Percentiles rank a stretch among this genome's conserved stretches.
Evolutionary conservation across 331 rosid species (phyloP).

Genomic region (Malus hybrid): DNA sequence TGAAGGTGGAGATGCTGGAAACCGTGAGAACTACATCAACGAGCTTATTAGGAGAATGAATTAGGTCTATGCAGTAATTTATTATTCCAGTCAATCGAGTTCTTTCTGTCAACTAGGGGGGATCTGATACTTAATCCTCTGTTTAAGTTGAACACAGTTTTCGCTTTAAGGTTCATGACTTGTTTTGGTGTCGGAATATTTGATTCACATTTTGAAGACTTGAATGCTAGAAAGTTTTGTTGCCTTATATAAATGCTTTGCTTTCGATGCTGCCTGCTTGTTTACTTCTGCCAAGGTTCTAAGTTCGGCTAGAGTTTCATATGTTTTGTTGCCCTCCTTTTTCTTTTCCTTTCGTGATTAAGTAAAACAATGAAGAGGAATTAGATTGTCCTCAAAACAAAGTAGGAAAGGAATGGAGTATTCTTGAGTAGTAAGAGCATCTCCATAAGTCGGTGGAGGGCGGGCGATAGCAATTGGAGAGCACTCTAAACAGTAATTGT

Average conservation of each 20-base stretch:
- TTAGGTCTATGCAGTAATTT: not conserved
- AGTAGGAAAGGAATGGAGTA: too few relatives aligned
- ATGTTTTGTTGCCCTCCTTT: not conserved
- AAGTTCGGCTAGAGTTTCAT: not conserved
- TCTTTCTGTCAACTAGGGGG: not conserved
- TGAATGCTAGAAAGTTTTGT: conserved; percentile 10
- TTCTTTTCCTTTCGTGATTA: too few relatives aligned
- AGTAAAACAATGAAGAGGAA: too few relatives aligned
- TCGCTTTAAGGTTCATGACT: not conserved
- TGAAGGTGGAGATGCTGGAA: conserved; percentile 94
- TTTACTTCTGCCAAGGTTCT: not conserved
- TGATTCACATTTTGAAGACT: not conserved
- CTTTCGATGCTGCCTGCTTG: not conserved
- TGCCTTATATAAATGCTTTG: not conserved
- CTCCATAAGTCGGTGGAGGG: too few relatives aligned
- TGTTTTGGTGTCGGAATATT: not conserved
- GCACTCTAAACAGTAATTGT: too few relatives aligned
- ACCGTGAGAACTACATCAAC: conserved; percentile 71
- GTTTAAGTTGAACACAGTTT: not conserved
- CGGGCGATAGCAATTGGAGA: too few relatives aligned
- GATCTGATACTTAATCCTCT: not conserved
- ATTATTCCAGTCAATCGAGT: not conserved
- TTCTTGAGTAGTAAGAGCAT: too few relatives aligned
- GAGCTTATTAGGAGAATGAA: conserved; percentile 94
- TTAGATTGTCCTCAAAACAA: too few relatives aligned